Conservation (phyloP, 176 grass and related monocot genomes). For the Bonia amplexicaulis region DNA sequence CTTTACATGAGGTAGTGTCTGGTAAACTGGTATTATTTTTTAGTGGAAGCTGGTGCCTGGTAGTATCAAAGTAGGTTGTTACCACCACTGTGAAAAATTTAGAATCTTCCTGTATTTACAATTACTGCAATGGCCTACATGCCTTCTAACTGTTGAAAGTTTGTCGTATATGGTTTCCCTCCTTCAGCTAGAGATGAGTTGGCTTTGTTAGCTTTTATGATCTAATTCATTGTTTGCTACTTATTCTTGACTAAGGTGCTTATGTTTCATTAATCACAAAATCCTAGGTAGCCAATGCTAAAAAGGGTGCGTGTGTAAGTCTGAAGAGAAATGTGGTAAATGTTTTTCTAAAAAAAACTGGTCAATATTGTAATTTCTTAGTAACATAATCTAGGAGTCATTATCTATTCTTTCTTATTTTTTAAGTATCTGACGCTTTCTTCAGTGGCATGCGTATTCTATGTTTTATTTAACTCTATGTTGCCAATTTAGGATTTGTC, state of each 20-base stretch:
- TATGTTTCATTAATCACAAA: background rate
- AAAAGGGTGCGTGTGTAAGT: background rate
- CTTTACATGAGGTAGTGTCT: background rate
- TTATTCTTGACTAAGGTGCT: background rate
- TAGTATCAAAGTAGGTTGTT: background rate
- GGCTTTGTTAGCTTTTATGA: background rate
- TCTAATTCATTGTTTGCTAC: background rate
- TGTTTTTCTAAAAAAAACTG: background rate
- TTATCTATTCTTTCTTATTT: background rate
- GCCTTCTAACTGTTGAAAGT: background rate
- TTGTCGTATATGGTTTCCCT: background rate
- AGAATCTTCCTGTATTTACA: background rate
- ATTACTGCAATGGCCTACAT: background rate
- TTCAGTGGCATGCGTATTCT: background rate
- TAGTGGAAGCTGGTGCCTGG: background rate
- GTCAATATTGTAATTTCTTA: slow-evolving; percentile 6
- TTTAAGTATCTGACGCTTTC: slow-evolving; percentile 11
- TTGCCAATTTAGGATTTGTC: slow-evolving; percentile 70
- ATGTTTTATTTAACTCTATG: slow-evolving; percentile 5
- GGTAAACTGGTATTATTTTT: background rate
- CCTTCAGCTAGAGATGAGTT: background rate
- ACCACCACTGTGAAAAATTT: background rate
- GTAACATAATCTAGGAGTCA: background rate
- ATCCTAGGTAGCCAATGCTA: background rate
- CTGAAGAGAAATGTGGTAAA: background rate